Conservation (phyloP, 23 red algal genomes). For the Gracilaria gracilis region DNA sequence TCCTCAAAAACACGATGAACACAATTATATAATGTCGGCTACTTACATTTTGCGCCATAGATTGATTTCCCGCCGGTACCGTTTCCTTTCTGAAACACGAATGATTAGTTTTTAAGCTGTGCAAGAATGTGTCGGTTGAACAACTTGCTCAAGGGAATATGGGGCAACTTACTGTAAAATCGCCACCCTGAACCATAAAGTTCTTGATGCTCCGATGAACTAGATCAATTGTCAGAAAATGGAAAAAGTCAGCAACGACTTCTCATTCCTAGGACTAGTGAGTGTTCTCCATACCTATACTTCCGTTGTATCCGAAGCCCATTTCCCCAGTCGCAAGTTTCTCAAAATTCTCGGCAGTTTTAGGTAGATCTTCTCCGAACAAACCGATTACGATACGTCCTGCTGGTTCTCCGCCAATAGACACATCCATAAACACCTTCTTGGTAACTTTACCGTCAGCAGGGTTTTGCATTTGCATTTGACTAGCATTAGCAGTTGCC, state of each 20-base stretch:
- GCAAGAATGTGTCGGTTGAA: not conserved
- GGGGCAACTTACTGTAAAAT: slow-evolving; percentile 78
- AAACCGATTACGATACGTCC: slow-evolving; percentile 86
- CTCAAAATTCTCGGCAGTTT: slow-evolving; percentile 89
- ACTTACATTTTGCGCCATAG: slow-evolving; percentile 84
- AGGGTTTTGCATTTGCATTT: slow-evolving; percentile 35
- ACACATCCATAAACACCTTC: slow-evolving; percentile 87
- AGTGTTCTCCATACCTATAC: slow-evolving; percentile 45
- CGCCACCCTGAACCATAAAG: slow-evolving; percentile 98
- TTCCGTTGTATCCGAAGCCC: slow-evolving; percentile 87
- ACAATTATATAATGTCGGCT: not conserved
- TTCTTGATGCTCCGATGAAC: slow-evolving; percentile 92
- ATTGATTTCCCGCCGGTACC: slow-evolving; percentile 95
- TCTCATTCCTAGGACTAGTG: not conserved
- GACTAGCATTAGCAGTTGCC: not conserved
- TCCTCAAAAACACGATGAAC: not conserved
- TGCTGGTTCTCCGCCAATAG: slow-evolving; percentile 63
- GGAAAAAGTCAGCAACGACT: not conserved
- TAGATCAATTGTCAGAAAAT: not conserved
- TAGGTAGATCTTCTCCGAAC: slow-evolving; percentile 89
- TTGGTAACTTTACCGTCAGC: slow-evolving; percentile 74
- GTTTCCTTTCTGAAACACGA: slow-evolving; percentile 62
- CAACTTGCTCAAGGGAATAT: not conserved
- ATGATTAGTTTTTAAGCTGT: slow-evolving; percentile 26
- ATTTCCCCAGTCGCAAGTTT: slow-evolving; percentile 68